Base-by-base conservation (phyloP, 257 asterid species). In the Nicotiana attenuata region DNA sequence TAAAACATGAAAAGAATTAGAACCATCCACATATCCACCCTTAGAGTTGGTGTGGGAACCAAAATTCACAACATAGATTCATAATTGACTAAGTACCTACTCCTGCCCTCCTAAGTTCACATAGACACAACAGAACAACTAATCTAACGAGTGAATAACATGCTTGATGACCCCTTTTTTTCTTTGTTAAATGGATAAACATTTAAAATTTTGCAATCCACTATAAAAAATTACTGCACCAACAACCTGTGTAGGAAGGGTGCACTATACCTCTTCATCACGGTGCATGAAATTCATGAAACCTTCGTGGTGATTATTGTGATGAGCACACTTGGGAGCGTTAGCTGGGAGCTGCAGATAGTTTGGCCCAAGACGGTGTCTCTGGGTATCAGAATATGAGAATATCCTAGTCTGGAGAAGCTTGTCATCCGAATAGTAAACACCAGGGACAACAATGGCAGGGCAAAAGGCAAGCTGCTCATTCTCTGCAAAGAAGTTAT, bases 401-500 rank as follows among this genome's bases (percentile, higher is more conserved):
- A 89, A 89, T 63, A 86, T 65, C 14, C 92, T 86, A 81, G 88
- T 84, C 83, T 89, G 92, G 65, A 89, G 90, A 78, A 89, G 66
- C 78, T 89, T 89, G 80, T 87, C 92, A 63, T 89, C 88, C 7
- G 92, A 87, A 76, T 89, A 89, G 69, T 89, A 80, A 10, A 89
- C 24, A 7, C 92, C 92, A n/a, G 92, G 92, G 47, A 87, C 90
- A 38, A 89, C 22, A 83, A 85, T 78, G 76, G 88, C 92, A 19
- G 92, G 92, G 87, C 88, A 82, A 78, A 89, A 89, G 4, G 92
- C 92, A 76, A 89, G 90, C 82, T 87, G 90, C 85, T 89, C 92
- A 76, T 87, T 89, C 80, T 89, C 92, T 2, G 87, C 87, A 84
- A 89, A 89, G 87, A 87, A 89, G 89, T 96, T 96, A 55, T 94